Evolutionary conservation across 2,329 filamentous ascomycete species (phyloP), one percentile per base, ranked within the genome.

Genomic region (Cladosporium oxysporum): DNA sequence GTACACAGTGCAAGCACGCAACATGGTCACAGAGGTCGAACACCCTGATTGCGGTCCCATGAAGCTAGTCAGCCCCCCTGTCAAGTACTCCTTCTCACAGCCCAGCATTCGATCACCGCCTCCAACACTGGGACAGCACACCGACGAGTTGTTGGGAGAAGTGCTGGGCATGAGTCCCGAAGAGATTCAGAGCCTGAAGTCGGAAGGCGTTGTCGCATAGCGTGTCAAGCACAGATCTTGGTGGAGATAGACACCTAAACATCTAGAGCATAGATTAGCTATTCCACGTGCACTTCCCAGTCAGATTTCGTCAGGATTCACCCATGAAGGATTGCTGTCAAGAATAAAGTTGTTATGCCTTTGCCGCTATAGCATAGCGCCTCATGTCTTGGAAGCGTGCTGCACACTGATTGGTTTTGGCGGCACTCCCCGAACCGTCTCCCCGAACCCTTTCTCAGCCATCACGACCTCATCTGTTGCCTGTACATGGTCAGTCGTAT

Each of bases 51-150:
- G 94, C 76, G 95, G 95, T 0, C 86, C 89, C 0, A 90, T 99
- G 69, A 93, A 93, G 79, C 82, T 99, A 75, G 90, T 99, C 63
- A 97, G 96, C 74, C 96, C 93, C 0, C 95, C 95, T 0, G 89
- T 99, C 66, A 99, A 99, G 77, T 96, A 93, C 77, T 97, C 93
- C 5, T 88, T 93, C 71, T 91, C 90, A 29, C 88, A 85, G 71
- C 92, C 93, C 0, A 86, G 87, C 3, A 88, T 96, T 47, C 84
- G 94, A 37, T 90, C 83, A 3, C 86, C 91, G 29, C 95, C 95
- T 21, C 95, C 95, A 1, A 91, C 90, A 8, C 80, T 99, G 37
- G 95, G 93, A 0, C 88, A 97, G 79, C 92, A 97, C 78, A 97
- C 93, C 0, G 83, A 92, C 70, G 91, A 95, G 76, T 84, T 97